Evolutionary conservation across 2,329 filamentous ascomycete genomes (phyloP), one percentile per base, ranked within the genome.

Genomic region (Penicillium sp.): DNA sequence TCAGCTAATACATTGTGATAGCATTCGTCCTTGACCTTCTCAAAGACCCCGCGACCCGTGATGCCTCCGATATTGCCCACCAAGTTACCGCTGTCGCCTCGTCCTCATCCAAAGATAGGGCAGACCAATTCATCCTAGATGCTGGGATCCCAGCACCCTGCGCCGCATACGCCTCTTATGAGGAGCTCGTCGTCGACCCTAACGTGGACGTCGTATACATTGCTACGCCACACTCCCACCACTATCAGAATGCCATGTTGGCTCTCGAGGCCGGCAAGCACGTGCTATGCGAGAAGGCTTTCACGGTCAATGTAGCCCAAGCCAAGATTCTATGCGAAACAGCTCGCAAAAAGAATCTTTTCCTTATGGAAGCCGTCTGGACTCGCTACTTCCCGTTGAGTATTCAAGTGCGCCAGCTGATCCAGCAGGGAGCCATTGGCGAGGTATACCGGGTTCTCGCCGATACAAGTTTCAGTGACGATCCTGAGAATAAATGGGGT

Each of bases 181-280:
- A 87, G 60, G 90, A 92, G 72, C 84, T 96, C 27, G 91, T 93
- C 26, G 83, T 84, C 50, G 91, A 96, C 72, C 79, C 88, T 7
- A 84, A 91, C 67, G 84, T 96, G 64, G 90, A 96, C 74, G 90
- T 96, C 66, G 78, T 96, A 77, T 96, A 96, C 75, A 85, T 96
- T 55, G 92, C 91, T 25, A 96, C 92, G 4, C 92, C 92, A 16
- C 92, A 96, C 78, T 93, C 90, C 67, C 92, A 96, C 75, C 92
- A 96, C 79, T 96, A 93, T 79, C 91, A 96, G 74, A 93, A 96
- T 77, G 85, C 86, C 62, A 91, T 92, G 85, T 83, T 96, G n/a
- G 89, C 88, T 44, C 81, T 96, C 39, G 84, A 91, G 64, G 90
- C 89, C 8, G 90, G 91, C 68, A 96, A 96, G 81, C 84, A 93